Evolutionary conservation across 305 asterid genomes (phyloP).

Genomic region (Andrographis paniculata): DNA sequence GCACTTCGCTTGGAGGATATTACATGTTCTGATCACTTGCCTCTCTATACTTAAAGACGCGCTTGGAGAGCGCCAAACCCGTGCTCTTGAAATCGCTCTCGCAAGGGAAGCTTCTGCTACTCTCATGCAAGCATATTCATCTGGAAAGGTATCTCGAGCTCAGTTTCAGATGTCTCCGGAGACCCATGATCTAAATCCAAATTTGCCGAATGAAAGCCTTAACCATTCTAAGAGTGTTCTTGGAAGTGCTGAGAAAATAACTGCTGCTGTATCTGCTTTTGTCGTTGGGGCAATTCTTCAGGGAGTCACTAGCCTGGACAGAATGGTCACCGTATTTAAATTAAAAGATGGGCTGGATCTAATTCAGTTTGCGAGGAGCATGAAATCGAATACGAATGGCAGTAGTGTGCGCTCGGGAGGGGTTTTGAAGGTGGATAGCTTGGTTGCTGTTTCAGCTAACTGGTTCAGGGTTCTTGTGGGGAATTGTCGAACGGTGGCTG

Average conservation of each 20-base stretch:
- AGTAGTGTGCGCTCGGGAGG: conserved; percentile 73
- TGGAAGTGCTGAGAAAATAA: conserved; percentile 50
- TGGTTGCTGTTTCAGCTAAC: conserved; percentile 76
- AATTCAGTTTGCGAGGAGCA: conserved; percentile 70
- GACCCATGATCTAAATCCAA: conserved; percentile 47
- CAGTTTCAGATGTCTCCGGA: conserved; percentile 73
- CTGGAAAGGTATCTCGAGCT: conserved; percentile 71
- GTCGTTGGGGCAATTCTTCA: conserved; percentile 81
- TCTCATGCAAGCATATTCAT: conserved; percentile 57
- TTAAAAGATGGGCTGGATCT: conserved; percentile 87
- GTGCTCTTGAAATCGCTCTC: conserved; percentile 96
- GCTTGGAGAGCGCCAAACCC: conserved; percentile 97
- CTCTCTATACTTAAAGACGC: conserved; percentile 86
- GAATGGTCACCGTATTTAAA: conserved; percentile 81
- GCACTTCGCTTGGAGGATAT: conserved; percentile 54
- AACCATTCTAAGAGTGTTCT: conserved; percentile 45
- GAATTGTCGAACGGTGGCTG: conserved; percentile 81
- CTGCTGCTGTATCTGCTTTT: conserved; percentile 82
- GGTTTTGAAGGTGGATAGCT: conserved; percentile 53
- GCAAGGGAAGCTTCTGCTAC: conserved; percentile 86
- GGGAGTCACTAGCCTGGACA: conserved; percentile 87
- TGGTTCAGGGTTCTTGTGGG: conserved; percentile 99
- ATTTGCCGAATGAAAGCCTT: conserved; percentile 39
- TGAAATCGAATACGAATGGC: conserved; percentile 74
- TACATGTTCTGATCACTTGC: conserved; percentile 78